Base-by-base conservation (phyloP, 2,329 filamentous ascomycete genomes). In the Verticillium longisporum region DNA sequence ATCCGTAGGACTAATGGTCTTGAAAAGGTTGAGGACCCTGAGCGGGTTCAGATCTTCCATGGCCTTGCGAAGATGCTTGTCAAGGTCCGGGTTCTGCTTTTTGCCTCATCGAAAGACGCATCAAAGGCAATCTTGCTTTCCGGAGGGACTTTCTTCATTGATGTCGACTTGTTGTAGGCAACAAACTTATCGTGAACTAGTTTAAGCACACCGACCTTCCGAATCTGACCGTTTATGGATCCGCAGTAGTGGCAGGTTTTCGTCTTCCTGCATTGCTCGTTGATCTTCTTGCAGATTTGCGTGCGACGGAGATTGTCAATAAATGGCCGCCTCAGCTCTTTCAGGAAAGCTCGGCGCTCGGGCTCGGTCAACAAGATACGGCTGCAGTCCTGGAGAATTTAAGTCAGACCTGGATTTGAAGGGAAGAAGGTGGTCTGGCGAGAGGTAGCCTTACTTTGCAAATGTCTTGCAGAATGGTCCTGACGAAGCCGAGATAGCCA, bases 21-120 rank as follows among this genome's bases (percentile, higher is more conserved):
- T 93, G 79, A 99, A 97, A 36, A 99, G 83, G 67, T 96, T 96
- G 61, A 98, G 78, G 1, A 96, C 91, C 62, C 91, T 83, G 31
- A 98, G 80, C 0, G 95, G 93, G 67, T 97, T 96, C 69, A 99
- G 78, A 72, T 99, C 95, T 69, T 99, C 95, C 77, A 95, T 90
- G 0, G 93, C 95, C 72, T 96, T 96, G 68, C 90, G 91, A 59
- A 95, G 77, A 73, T 98, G 91, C 69, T 96, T 96, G 56, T 98
- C 93, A 66, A 98, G 76, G 63, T 98, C 95, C 0, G 86, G 80
- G 63, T 93, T 92, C 61, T 85, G 83, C 62, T 88, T 87, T 71
- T 88, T 92, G 92, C 92, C 63, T 90, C 86, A 34, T 83, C 80
- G 70, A 99, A 96, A 0, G 93, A 96, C 65, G 86, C 84, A 68